These are phyloP conservation scores for Pleurotus sapidus DNA, from an alignment of 768 basidiomycete species.

Conservation along the genomic window DNA sequence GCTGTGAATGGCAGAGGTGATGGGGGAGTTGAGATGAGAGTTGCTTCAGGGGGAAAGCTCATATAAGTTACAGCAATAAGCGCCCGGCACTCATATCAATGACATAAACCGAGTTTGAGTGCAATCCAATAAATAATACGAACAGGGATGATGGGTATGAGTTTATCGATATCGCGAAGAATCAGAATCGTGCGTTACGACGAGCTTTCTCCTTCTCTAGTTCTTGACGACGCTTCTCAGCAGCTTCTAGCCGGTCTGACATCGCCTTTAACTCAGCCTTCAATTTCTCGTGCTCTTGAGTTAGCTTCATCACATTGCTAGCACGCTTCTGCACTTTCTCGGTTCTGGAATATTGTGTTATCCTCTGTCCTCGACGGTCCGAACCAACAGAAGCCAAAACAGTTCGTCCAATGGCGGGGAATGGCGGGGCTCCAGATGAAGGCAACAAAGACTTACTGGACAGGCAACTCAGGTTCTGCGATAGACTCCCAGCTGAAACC, in stretches of 20 bases:
- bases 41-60: neutral
- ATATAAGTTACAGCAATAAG: neutral
- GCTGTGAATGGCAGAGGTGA: neutral
- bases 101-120: neutral
- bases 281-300: constrained; percentile 78
- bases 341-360: constrained; percentile 28
- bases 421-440: constrained; percentile 3
- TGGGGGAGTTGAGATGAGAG: constrained; percentile 10
- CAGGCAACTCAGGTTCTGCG: constrained; percentile 16
- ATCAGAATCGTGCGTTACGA: constrained; percentile 21
- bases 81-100: neutral
- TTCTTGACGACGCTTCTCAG: constrained; percentile 59
- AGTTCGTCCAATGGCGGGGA: neutral
- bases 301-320: constrained; percentile 73
- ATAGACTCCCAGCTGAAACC: constrained; percentile 42
- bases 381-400: neutral
- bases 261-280: constrained; percentile 74
- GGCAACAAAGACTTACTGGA: constrained; percentile 43
- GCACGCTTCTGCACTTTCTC: constrained; percentile 66
- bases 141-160: neutral
- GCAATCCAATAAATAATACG: no score
- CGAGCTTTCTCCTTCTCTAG: constrained; percentile 23
- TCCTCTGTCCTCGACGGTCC: constrained; percentile 13
- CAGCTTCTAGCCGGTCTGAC: constrained; percentile 71
- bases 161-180: neutral